Base-by-base conservation (phyloP, 1,139 yeast genomes). In the Blastobotrys indianensis region DNA sequence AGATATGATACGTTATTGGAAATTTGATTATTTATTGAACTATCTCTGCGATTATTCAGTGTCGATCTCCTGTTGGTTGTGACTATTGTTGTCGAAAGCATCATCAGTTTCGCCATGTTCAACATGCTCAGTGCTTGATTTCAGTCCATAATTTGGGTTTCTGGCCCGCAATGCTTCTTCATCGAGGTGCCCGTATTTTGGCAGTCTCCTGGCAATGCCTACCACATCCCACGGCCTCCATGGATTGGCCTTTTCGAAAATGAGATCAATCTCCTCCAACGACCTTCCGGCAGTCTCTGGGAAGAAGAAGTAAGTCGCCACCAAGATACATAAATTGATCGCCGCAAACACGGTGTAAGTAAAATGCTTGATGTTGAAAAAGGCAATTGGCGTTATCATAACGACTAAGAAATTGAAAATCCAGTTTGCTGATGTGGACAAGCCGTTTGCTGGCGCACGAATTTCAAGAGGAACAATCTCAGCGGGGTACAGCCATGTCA, bases 391-490 rank as follows among this genome's bases (percentile, higher is more conserved):
- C 11, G 80, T 76, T 54, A 76, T 70, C 73, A 73, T 70, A 44
- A 75, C 77, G 25, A 75, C 77, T 61, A 75, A 68, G 55, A 75
- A 75, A 63, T 74, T 74, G 64, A 70, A 68, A 45, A 70, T 60
- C 78, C 78, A 74, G 51, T 63, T 61, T 60, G 78, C 77, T 39
- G 80, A 70, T 8, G 83, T 75, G 49, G 79, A 70, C 31, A 77
- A 67, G 20, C 82, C 76, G 64, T 59, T 59, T 67, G 80, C 62
- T 59, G 69, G 52, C 43, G 80, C 71, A 60, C 81, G 69, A 61
- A 76, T 78, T 62, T 79, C 70, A 39, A 77, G 68, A 46, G 77
- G 73, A 72, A 77, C 72, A 48, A 79, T 72, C 37, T 58, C 62
- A 7, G 60, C 60, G 31, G 59, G 62, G 30, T 56, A 58, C 41